Conservation (phyloP, 139 green algal species). For the Chlorella sorokiniana region DNA sequence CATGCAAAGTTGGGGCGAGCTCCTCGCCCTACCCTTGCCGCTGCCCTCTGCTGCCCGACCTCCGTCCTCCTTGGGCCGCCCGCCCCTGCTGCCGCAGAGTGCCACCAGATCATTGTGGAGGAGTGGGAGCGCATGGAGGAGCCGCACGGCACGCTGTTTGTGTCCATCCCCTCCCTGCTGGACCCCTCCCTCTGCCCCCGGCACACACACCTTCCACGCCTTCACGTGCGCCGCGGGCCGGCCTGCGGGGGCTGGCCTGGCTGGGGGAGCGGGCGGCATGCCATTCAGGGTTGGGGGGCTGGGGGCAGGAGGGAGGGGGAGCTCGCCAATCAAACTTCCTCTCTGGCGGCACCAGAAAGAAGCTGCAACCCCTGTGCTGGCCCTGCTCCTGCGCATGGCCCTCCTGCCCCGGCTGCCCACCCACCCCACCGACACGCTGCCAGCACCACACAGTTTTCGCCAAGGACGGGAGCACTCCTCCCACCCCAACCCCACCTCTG, state of each 20-base stretch:
- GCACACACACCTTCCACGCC: constrained; percentile 89
- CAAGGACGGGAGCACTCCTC: too few species aligned
- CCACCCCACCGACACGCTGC: not conserved
- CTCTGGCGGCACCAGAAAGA: too few species aligned
- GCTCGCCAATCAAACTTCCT: too few species aligned
- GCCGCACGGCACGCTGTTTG: constrained; percentile 89
- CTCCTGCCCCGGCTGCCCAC: not conserved
- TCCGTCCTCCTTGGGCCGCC: not conserved
- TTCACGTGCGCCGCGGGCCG: constrained; percentile 74
- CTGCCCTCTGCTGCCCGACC: not conserved
- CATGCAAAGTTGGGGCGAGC: too few species aligned
- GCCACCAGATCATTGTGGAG: constrained; percentile 95
- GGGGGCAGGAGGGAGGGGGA: too few species aligned
- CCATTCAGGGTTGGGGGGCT: not conserved
- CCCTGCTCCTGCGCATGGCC: not conserved
- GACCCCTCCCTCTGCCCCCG: constrained; percentile 86
- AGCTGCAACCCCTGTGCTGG: too few species aligned
- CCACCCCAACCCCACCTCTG: too few species aligned
- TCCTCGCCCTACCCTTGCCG: too few species aligned
- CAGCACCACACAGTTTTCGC: not conserved
- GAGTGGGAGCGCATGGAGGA: constrained; percentile 87
- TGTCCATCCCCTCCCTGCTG: constrained; percentile 92
- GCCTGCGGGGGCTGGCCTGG: not conserved
- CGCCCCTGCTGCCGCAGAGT: constrained; percentile 55
- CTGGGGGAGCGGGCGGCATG: not conserved